A percentile compares a stretch with the other conserved stretches of the same genome.
Evolutionary conservation across 768 basidiomycete genomes (phyloP).

Genomic region (Crepidotus variabilis): DNA sequence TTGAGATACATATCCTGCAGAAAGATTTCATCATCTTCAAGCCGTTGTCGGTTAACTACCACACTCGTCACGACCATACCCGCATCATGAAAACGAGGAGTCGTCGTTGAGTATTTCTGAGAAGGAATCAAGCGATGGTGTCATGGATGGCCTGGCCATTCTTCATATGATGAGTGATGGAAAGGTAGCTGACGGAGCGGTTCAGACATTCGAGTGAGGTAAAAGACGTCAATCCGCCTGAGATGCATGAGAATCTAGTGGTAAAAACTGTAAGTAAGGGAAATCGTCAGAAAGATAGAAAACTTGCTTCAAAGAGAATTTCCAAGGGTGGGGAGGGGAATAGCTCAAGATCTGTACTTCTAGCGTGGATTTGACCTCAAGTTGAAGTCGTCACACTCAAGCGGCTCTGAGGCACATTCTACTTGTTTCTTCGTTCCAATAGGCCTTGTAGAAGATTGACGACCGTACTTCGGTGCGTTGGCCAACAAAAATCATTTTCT

Average conservation of each 20-base stretch:
- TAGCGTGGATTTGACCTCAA: neutral
- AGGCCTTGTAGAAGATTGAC: too few relatives aligned
- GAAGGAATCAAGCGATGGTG: neutral
- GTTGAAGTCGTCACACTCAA: too few relatives aligned
- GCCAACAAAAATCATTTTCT: too few relatives aligned
- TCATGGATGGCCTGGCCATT: neutral
- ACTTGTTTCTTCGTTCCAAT: too few relatives aligned
- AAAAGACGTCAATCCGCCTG: conserved; percentile 16
- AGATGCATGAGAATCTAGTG: conserved; percentile 19
- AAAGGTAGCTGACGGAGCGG: conserved; percentile 16
- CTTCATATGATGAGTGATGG: conserved; percentile 14
- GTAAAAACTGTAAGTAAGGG: neutral
- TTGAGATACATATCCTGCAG: conserved; percentile 9
- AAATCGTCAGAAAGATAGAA: neutral
- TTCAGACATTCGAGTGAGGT: conserved; percentile 21
- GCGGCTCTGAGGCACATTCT: too few relatives aligned
- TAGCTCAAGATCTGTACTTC: conserved; percentile 1
- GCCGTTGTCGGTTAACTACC: conserved; percentile 2
- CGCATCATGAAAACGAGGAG: conserved; percentile 27
- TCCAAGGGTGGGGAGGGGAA: conserved; percentile 22
- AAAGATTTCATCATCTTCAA: conserved; percentile 9
- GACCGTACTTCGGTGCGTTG: too few relatives aligned
- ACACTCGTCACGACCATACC: conserved; percentile 1
- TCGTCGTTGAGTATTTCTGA: neutral
- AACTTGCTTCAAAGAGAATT: conserved; percentile 23